phyloP scores from a whole-genome alignment of 164 flowering plant species.

The Malania oleifera region DNA sequence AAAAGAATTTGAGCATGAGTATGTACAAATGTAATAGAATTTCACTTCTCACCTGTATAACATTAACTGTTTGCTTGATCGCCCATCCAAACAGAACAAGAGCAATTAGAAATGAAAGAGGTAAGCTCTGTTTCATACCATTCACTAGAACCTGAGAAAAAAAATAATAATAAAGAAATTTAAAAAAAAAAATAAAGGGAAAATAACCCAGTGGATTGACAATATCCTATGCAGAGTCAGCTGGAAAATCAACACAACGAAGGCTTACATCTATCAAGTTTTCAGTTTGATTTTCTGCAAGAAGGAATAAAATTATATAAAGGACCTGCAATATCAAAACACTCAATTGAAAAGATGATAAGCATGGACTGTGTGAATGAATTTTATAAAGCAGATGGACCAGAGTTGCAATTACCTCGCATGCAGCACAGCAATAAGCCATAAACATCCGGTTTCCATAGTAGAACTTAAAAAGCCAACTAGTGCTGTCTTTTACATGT shows the following conservation, averaged over 20 bases:
- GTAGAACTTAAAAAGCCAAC: constrained; percentile 79
- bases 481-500: constrained; percentile 90
- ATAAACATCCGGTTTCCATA: constrained; percentile 84
- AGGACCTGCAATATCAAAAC: background rate
- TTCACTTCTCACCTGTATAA: background rate
- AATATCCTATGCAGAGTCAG: background rate
- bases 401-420: constrained; percentile 57
- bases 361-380: too few relatives aligned
- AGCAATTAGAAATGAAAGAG: background rate
- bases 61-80: constrained; percentile 3
- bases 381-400: background rate
- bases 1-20: too few relatives aligned
- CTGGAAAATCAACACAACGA: background rate
- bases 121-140: background rate
- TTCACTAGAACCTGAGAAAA: background rate
- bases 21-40: too few relatives aligned
- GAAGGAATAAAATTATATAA: constrained; percentile 7
- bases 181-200: background rate
- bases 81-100: constrained; percentile 5
- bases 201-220: background rate
- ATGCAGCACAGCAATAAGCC: constrained; percentile 88
- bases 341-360: background rate
- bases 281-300: background rate
- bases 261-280: background rate
- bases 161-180: too few relatives aligned